A percentile compares a stretch with the other conserved stretches of the same genome.
Conservation (phyloP, 768 basidiomycete genomes). For the Antrodiella citrinella region DNA sequence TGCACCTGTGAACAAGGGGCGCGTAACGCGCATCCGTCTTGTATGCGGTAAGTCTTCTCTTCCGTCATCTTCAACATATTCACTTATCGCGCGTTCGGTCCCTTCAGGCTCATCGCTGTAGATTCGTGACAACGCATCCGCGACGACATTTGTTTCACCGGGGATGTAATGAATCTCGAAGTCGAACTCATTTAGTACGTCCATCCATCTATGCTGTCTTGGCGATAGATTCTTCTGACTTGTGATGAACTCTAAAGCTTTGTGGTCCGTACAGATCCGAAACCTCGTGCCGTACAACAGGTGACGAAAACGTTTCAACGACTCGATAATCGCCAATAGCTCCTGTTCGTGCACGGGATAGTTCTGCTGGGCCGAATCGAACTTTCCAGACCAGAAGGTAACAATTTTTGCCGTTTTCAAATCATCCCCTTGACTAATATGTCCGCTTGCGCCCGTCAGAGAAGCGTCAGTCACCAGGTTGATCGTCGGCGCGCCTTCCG, state of each 20-base stretch:
- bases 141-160: conserved; percentile 18
- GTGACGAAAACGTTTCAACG: conserved; percentile 20
- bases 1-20: background rate
- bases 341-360: conserved; percentile 34
- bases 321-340: conserved; percentile 26
- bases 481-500: conserved; percentile 9
- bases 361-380: conserved; percentile 19
- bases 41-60: background rate
- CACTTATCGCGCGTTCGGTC: conserved; percentile 5
- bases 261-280: conserved; percentile 23
- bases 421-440: conserved; percentile 18
- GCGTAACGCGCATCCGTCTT: background rate
- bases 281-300: conserved; percentile 15
- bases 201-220: conserved; percentile 21
- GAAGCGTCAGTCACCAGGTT: conserved; percentile 19
- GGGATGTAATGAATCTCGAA: conserved; percentile 22
- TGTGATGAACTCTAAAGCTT: conserved; percentile 14
- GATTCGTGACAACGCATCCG: conserved; percentile 16
- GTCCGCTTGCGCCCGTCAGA: conserved; percentile 11
- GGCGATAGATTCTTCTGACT: conserved; percentile 17
- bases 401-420: conserved; percentile 8
- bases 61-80: conserved; percentile 8
- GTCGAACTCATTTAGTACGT: conserved; percentile 20
- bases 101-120: conserved; percentile 13
- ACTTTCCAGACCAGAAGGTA: conserved; percentile 23